Conservation (phyloP, 2,329 filamentous ascomycete genomes). For the Coniochaeta sp. region DNA sequence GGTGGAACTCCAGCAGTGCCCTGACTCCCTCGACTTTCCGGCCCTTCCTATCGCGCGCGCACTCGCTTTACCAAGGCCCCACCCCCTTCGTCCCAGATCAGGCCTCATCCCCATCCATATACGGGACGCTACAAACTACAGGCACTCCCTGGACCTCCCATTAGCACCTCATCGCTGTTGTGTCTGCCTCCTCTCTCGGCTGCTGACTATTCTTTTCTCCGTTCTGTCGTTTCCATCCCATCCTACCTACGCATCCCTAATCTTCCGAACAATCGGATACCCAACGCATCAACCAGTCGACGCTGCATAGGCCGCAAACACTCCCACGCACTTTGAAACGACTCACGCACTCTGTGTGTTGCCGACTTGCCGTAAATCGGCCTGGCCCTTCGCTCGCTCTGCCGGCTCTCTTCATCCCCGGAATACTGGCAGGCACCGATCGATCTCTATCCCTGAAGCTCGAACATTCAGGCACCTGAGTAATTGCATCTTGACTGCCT, state of each 20-base stretch:
- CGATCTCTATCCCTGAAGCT: not conserved
- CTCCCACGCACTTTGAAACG: not conserved
- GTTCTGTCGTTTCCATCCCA: not conserved
- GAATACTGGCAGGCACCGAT: not conserved
- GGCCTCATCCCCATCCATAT: not conserved
- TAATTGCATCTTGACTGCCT: not conserved
- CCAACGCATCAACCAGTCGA: not conserved
- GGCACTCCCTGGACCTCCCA: not conserved
- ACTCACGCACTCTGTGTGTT: not conserved
- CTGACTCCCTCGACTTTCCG: not conserved
- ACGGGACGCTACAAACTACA: not conserved
- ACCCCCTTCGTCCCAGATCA: conserved; percentile 1
- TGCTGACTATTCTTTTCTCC: conserved; percentile 1
- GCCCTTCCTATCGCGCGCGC: not conserved
- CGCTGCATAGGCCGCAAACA: not conserved
- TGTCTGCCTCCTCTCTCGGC: not conserved
- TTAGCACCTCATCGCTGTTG: not conserved
- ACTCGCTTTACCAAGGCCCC: not conserved
- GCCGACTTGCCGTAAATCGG: not conserved
- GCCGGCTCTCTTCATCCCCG: not conserved
- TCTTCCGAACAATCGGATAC: not conserved
- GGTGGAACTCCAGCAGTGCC: not conserved
- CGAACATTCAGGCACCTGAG: not conserved
- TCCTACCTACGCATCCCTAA: not conserved
- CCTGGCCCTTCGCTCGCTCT: not conserved